These are phyloP conservation scores for Dipteronia dyeriana DNA, from an alignment of 345 rosid species.

Conservation along the genomic window DNA sequence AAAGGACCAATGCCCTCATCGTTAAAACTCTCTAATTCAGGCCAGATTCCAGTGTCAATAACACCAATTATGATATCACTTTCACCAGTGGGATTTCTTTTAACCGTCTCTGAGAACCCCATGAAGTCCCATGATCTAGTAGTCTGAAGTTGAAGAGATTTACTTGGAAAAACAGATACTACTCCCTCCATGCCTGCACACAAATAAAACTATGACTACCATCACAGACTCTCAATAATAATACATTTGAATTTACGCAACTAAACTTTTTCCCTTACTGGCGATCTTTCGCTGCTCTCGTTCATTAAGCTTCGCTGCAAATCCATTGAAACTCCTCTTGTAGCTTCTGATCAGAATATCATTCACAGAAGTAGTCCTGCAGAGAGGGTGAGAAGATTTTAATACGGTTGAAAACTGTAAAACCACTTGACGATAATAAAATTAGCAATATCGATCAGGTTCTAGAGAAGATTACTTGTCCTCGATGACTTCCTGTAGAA, in stretches of 20 bases:
- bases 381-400: neutral
- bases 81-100: neutral
- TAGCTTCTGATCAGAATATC: slow-evolving; percentile 38
- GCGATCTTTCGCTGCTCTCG: slow-evolving; percentile 34
- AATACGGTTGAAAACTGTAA: no score
- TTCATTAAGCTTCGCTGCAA: slow-evolving; percentile 46
- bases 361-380: slow-evolving; percentile 11
- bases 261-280: slow-evolving; percentile 22
- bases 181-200: slow-evolving; percentile 30
- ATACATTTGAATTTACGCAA: neutral
- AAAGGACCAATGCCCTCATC: slow-evolving; percentile 50
- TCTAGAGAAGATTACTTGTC: slow-evolving; percentile 10
- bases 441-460: no score
- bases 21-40: slow-evolving; percentile 46
- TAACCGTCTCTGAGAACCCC: slow-evolving; percentile 27
- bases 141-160: slow-evolving; percentile 28
- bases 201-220: neutral
- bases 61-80: slow-evolving; percentile 45
- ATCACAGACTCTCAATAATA: neutral
- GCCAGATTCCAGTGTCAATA: slow-evolving; percentile 45
- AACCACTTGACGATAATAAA: neutral
- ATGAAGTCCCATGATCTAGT: slow-evolving; percentile 54
- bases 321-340: slow-evolving; percentile 51
- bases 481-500: slow-evolving; percentile 25
- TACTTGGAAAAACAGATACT: slow-evolving; percentile 43